Base-by-base conservation (phyloP, 352 stramenopile genomes). In the Phytophthora tubulina region DNA sequence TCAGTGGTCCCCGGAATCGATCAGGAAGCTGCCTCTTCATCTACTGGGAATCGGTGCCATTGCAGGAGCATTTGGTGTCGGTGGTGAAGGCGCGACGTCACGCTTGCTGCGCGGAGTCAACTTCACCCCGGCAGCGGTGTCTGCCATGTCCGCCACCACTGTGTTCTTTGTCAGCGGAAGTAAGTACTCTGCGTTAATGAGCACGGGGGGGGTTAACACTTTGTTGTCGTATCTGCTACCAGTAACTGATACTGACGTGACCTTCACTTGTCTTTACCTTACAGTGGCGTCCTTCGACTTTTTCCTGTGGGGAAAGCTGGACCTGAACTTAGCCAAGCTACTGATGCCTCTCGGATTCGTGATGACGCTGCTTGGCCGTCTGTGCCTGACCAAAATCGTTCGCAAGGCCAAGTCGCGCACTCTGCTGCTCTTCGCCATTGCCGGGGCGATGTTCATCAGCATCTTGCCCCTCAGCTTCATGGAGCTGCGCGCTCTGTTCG, bases 1-100 rank as follows among this genome's bases (percentile, higher is more conserved):
- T 6, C 50, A 92, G 62, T 78, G 70, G 67, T 81, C 86, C 27
- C 76, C 79, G 8, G 64, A 85, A 10, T 84, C 70, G 31, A 80
- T 89, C 59, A 67, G 71, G 13, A 76, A 92, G 14, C 93, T 98
- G 73, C 93, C 95, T 27, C 63, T 84, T 14, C 77, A 97, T 42
- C 91, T 91, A 45, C 88, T 93, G 39, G 81, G 97, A 3, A 95
- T 94, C 33, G 95, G 95, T 6, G 83, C 97, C 50, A 88, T 95
- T 75, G 93, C 90, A n/a, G 94, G 94, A 35, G 84, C 97, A 67
- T 98, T 98, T 72, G 95, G 95, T 17, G 85, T 98, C 6, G 92
- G 91, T 31, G 92, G 91, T 51, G 94, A 93, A 54, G 96, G 97
- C 42, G 85, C 98, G n/a, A 97, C 89, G 53, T 93, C 93, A 6